phyloP scores from a whole-genome alignment of 2,329 filamentous ascomycete species.

The Hortaea werneckii region DNA sequence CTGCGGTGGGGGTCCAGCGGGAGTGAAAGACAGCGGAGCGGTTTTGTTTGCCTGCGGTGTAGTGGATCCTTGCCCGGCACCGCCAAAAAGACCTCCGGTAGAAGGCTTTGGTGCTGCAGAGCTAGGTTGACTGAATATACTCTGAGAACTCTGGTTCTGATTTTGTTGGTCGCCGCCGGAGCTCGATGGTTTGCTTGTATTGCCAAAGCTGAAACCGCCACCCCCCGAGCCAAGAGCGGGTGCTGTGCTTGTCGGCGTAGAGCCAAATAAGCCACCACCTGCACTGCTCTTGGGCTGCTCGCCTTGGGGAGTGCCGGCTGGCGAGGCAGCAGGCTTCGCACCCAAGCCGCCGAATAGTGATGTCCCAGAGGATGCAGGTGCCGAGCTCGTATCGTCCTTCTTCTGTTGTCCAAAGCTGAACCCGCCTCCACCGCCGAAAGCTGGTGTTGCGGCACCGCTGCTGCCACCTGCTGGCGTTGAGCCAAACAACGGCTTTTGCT shows the following conservation, averaged over 20 bases:
- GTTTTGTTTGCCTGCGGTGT: conserved; percentile 3
- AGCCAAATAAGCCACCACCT: neutral
- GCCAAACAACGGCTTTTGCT: neutral
- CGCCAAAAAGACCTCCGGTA: conserved; percentile 3
- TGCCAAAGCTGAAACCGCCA: neutral
- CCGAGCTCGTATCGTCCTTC: neutral
- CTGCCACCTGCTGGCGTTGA: neutral
- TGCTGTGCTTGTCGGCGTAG: neutral
- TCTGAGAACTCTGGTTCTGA: neutral
- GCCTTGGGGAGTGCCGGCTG: neutral
- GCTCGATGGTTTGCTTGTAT: neutral
- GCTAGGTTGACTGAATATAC: neutral
- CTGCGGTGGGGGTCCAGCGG: conserved; percentile 4
- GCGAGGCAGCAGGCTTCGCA: neutral
- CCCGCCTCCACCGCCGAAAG: neutral
- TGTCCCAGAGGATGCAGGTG: neutral
- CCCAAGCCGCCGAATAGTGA: neutral
- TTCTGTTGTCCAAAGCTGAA: neutral
- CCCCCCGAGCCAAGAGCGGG: neutral
- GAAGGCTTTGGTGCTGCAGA: conserved; percentile 3
- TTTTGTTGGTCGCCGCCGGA: neutral
- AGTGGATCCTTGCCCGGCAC: neutral
- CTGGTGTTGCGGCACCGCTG: neutral
- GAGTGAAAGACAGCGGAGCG: conserved; percentile 1
- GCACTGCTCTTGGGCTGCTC: neutral